Conservation (phyloP, 2,329 filamentous ascomycete genomes). For the Botryotinia convoluta region DNA sequence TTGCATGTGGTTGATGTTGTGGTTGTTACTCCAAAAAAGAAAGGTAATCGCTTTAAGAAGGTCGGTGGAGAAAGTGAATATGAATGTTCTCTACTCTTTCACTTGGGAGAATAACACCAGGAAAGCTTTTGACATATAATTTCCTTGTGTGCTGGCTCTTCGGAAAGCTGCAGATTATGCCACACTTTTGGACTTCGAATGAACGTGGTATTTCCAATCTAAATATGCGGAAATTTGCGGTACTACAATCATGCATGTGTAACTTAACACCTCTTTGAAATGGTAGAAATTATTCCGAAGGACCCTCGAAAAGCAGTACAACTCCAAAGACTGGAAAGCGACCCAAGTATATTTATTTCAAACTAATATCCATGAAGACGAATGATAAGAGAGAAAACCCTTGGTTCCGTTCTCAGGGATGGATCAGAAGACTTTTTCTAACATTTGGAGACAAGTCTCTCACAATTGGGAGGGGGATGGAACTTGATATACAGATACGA, state of each 20-base stretch:
- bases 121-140: background rate
- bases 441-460: background rate
- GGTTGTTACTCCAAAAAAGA: slow-evolving; percentile 6
- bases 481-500: slow-evolving; percentile 14
- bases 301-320: slow-evolving; percentile 2
- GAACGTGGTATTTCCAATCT: slow-evolving; percentile 13
- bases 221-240: slow-evolving; percentile 9
- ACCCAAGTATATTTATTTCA: background rate
- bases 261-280: background rate
- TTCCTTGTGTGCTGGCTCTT: slow-evolving; percentile 19
- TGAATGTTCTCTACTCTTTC: slow-evolving; percentile 6
- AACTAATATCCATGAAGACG: background rate
- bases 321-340: background rate
- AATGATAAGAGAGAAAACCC: background rate
- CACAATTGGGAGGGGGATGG: background rate
- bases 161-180: slow-evolving; percentile 21
- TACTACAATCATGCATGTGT: slow-evolving; percentile 2
- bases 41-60: background rate
- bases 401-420: background rate
- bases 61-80: slow-evolving; percentile 4
- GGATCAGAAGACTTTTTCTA: slow-evolving; percentile 11
- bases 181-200: background rate
- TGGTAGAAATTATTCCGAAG: background rate
- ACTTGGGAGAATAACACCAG: background rate
- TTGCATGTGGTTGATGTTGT: slow-evolving; percentile 9